A percentile compares a stretch with the other conserved stretches of the same genome.
These are phyloP conservation scores for Fomes fomentarius DNA, from an alignment of 1,284 basidiomycete species.

Conservation along the genomic window DNA sequence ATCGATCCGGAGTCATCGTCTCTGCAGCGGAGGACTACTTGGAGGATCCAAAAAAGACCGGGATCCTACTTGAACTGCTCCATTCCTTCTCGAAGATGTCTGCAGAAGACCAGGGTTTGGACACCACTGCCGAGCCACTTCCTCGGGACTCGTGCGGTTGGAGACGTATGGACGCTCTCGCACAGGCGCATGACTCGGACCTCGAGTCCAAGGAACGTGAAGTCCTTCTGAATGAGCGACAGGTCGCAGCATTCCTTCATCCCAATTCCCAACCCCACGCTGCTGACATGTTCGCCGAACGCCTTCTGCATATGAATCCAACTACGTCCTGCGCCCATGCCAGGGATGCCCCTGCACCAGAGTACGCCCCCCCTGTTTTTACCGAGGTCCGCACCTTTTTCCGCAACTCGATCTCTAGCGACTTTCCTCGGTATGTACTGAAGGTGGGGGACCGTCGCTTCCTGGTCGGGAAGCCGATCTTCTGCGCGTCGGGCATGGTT, in stretches of 20 bases:
- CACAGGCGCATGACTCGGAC: not conserved
- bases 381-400: not conserved
- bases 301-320: not conserved
- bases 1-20: not conserved
- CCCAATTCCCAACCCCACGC: not conserved
- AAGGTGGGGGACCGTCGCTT: not conserved
- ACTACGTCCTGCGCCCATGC: not conserved
- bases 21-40: not conserved
- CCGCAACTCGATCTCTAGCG: not conserved
- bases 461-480: constrained; percentile 2
- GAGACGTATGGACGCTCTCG: constrained; percentile 1
- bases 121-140: constrained; percentile 5
- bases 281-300: not conserved
- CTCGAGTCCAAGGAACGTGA: not conserved
- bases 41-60: not conserved
- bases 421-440: not conserved
- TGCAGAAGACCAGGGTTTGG: constrained; percentile 9
- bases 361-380: not conserved
- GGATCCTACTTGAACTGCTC: constrained; percentile 13
- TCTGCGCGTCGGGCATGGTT: not conserved
- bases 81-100: constrained; percentile 11
- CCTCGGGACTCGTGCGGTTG: not conserved
- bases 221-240: not conserved
- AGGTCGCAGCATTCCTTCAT: not conserved
- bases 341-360: too few species aligned